Base-by-base conservation (phyloP, 2,329 filamentous ascomycete species). In the Colletotrichum noveboracense region DNA sequence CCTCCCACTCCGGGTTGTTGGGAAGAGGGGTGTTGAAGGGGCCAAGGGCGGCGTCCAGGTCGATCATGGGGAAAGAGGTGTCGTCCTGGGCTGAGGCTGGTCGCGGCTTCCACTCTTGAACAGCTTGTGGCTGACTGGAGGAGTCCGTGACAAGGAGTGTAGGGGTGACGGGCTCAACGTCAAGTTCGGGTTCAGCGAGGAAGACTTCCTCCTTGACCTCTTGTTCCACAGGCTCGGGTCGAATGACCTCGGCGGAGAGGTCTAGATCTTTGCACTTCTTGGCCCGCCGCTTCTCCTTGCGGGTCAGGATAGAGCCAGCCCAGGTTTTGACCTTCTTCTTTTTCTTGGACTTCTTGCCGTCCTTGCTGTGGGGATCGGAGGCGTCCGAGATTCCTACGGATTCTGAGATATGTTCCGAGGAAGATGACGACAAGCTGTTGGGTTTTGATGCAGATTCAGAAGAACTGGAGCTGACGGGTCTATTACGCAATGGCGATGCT, bases 21-120 rank as follows among this genome's bases (percentile, higher is more conserved):
- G 87, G 87, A 3, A 92, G 87, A 30, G 94, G 94, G 0, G 96
- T 98, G 80, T 97, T 97, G 84, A 98, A 98, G 0, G 96, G 96
- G 3, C 96, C 96, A 2, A 98, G 89, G 30, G 96, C 97, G 21
- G 96, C 96, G 85, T 99, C 97, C 56, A 99, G 87, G 83, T 99
- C 97, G 77, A 99, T 97, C 83, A 98, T 94, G 9, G 94, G 93
- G 80, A 93, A 95, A 68, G 93, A 90, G 5, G 91, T 83, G 62
- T 93, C 91, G 10, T 91, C 88, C 4, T 83, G 84, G 56, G 79
- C 84, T 76, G 80, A 82, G 32, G 83, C 24, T 21, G 75, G 84
- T 52, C 83, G 75, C 78, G 87, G 84, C 58, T 85, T 86, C 80
- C 86, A 85, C 5, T 83, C 75, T 18, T 81, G 72, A 36, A 80